Evolutionary conservation across 768 basidiomycete genomes (phyloP), one percentile per base, ranked within the genome.

Genomic region (Botryobasidium botryosum): DNA sequence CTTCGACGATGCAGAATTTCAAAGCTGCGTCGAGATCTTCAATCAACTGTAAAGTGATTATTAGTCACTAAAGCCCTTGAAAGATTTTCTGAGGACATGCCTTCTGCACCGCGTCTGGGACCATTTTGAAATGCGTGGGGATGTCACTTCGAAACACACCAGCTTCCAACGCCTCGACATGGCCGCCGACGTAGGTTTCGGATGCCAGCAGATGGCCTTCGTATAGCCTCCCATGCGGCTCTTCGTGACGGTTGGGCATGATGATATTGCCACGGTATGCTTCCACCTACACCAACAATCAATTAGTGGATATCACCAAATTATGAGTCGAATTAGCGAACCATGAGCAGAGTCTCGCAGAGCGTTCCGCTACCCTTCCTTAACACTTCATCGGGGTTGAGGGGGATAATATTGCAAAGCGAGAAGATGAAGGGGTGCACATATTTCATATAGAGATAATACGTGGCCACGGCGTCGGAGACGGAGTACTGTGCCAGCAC

Each of bases 371-470:
- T 85, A 27, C 94, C 94, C 60, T 99, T 97, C 41, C 92, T 69
- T 52, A 97, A 62, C 4, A 97, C 94, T 50, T 99, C 94, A 55
- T 99, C 94, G 2, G 94, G 90, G 55, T 79, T 79, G 43, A 99
- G 71, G 8, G 94, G 92, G 53, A 99, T 97, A 61, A 97, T 99
- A 68, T 94, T 99, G 63, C 94, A 97, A 29, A 99, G 64, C 6
- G 94, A 97, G 66, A 99, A 99, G 50, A 99, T 86, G 70, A 99
- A 99, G 0, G 94, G 94, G 57, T 97, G 91, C 7, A 99, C 91
- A 55, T 99, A 99, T 90, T 97, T 99, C 94, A 97, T 99, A 64
- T 99, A 97, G 28, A 99, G 72, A 61, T 97, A 97, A 60, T 99
- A 97, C 1, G 94, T 99, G n/a, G 94, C 92, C 7, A 97, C 94